phyloP scores from a whole-genome alignment of 306 rosid genomes.

The Quercus engelmannii region DNA sequence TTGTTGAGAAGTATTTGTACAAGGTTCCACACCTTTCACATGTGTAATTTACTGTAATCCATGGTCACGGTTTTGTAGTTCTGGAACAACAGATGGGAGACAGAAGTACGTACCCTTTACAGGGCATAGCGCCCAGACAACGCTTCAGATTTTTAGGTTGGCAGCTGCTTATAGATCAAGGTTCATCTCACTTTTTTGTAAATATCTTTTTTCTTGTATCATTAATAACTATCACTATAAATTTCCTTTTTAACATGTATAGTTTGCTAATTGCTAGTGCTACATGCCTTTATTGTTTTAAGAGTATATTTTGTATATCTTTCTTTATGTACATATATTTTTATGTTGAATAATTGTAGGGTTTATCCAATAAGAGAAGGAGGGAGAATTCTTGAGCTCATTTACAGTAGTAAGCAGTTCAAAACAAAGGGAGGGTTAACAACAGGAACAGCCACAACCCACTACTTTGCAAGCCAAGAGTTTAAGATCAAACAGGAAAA shows the following conservation, averaged over 20 bases:
- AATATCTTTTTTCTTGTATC: too few relatives aligned
- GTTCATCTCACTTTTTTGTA: conserved; percentile 21
- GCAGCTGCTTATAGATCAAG: conserved; percentile 92
- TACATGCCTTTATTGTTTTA: too few relatives aligned
- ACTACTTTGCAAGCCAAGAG: conserved; percentile 78
- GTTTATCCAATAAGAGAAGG: conserved; percentile 75
- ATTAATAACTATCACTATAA: too few relatives aligned
- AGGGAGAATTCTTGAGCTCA: conserved; percentile 72
- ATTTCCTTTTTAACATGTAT: too few relatives aligned
- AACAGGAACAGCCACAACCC: conserved; percentile 89
- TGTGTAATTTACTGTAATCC: neutral
- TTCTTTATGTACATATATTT: neutral
- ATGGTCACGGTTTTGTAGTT: conserved; percentile 41
- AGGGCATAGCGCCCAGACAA: conserved; percentile 77
- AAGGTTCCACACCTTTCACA: neutral
- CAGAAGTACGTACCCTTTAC: conserved; percentile 90
- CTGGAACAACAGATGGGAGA: conserved; percentile 94
- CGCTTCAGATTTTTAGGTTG: conserved; percentile 78
- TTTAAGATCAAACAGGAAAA: conserved; percentile 80
- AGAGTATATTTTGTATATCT: neutral
- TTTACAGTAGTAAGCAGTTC: conserved; percentile 76
- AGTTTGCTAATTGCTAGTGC: too few relatives aligned
- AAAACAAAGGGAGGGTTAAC: conserved; percentile 74
- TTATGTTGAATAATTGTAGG: conserved; percentile 23
- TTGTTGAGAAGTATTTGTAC: neutral